phyloP scores from a whole-genome alignment of 2,329 filamentous ascomycete genomes.

The Penicillium olsonii region DNA sequence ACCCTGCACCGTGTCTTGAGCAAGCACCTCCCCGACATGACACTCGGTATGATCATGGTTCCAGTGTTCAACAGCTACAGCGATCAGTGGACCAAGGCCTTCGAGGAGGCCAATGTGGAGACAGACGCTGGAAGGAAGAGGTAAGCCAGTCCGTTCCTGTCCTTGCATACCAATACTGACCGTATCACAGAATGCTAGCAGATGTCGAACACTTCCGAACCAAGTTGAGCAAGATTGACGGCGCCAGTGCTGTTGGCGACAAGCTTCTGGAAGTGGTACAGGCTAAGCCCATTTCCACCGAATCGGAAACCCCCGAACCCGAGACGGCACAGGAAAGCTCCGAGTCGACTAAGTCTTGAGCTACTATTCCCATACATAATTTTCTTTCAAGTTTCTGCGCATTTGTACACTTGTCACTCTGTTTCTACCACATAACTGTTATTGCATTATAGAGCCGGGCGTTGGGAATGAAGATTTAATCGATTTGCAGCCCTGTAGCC shows the following conservation, averaged over 20 bases:
- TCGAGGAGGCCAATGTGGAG: constrained; percentile 65
- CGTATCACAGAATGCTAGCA: constrained; percentile 63
- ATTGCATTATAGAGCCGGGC: constrained; percentile 23
- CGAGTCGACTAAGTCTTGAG: constrained; percentile 18
- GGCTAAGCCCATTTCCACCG: constrained; percentile 34
- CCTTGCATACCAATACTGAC: constrained; percentile 12
- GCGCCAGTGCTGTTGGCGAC: constrained; percentile 72
- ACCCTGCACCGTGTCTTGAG: constrained; percentile 81
- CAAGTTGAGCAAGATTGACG: constrained; percentile 75
- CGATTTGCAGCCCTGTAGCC: too few species aligned
- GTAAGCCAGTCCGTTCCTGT: constrained; percentile 51
- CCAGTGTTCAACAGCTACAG: constrained; percentile 82
- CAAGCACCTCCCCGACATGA: constrained; percentile 76
- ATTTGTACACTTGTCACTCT: constrained; percentile 17
- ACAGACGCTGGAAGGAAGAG: constrained; percentile 70
- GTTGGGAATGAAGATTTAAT: constrained; percentile 15
- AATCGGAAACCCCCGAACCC: constrained; percentile 10
- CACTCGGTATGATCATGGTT: constrained; percentile 79
- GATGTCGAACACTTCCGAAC: constrained; percentile 74
- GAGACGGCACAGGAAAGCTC: constrained; percentile 16
- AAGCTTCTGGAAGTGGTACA: constrained; percentile 59
- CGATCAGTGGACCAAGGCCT: constrained; percentile 73
- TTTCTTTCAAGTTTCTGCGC: constrained; percentile 3
- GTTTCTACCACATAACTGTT: constrained; percentile 15
- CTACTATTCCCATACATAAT: constrained; percentile 11